Conservation (phyloP, 176 grass and related monocot genomes). For the Aegilops umbellulata region DNA sequence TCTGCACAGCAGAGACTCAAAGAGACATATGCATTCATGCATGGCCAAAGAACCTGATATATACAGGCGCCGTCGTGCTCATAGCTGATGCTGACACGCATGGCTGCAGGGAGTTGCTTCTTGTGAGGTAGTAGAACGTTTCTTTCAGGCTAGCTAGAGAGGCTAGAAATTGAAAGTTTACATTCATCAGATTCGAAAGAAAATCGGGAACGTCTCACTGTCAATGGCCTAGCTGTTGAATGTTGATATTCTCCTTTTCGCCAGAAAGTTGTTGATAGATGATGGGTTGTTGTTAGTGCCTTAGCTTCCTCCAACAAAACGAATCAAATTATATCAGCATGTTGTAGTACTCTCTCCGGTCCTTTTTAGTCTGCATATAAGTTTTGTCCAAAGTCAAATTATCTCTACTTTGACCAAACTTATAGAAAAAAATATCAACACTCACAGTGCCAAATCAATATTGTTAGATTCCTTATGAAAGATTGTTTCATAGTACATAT, state of each 20-base stretch:
- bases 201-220: background rate
- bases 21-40: background rate
- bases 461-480: too few relatives aligned
- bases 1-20: background rate
- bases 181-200: background rate
- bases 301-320: background rate
- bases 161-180: too few relatives aligned
- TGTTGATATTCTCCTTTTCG: background rate
- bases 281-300: background rate
- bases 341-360: background rate
- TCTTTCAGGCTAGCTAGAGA: background rate
- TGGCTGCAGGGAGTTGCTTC: background rate
- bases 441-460: too few relatives aligned
- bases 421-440: too few relatives aligned
- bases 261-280: background rate
- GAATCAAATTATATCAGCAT: background rate
- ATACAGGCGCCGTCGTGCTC: background rate
- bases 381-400: too few relatives aligned
- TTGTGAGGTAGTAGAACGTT: background rate
- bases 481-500: too few relatives aligned
- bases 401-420: too few relatives aligned
- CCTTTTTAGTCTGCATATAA: too few relatives aligned
- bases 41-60: background rate
- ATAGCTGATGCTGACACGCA: background rate
- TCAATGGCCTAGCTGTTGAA: background rate